Conservation (phyloP, 805 yeast species). For the Wickerhamomyces bovis region DNA sequence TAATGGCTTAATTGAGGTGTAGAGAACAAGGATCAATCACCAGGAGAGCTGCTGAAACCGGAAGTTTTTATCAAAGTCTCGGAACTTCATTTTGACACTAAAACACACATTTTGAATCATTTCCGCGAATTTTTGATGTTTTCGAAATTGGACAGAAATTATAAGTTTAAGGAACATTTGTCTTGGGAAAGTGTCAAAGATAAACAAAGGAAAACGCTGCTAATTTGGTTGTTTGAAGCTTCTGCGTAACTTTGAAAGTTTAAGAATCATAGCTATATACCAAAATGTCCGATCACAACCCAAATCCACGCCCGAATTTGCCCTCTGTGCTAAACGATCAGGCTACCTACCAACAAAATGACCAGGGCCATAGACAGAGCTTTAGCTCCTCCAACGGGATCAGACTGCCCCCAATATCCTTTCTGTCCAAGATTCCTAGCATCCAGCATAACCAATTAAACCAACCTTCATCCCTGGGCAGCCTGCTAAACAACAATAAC, state of each 20-base stretch:
- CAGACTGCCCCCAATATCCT: conserved; percentile 36
- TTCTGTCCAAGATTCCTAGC: conserved; percentile 19
- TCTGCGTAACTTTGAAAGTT: not conserved
- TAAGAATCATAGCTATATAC: not conserved
- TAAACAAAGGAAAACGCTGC: not conserved
- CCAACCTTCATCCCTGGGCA: conserved; percentile 7
- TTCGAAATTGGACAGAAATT: not conserved
- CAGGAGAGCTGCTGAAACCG: too few species aligned
- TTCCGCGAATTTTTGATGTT: not conserved
- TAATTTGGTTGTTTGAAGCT: not conserved
- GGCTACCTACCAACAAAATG: not conserved
- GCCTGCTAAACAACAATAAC: conserved; percentile 4
- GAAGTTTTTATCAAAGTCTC: not conserved
- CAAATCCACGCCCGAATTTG: conserved; percentile 13
- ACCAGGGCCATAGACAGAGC: conserved; percentile 1
- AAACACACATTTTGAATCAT: not conserved
- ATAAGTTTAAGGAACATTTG: not conserved
- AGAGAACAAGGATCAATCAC: too few species aligned
- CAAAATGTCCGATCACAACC: not conserved
- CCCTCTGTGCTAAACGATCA: conserved; percentile 10
- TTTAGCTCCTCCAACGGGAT: conserved; percentile 15
- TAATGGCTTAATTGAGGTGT: not conserved
- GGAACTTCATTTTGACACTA: too few species aligned
- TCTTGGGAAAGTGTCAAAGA: not conserved
- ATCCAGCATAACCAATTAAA: conserved; percentile 4